Evolutionary conservation across 371 early-diverging fungal species (phyloP), one percentile per base, ranked within the genome.

Genomic region (Apophysomyces elegans): DNA sequence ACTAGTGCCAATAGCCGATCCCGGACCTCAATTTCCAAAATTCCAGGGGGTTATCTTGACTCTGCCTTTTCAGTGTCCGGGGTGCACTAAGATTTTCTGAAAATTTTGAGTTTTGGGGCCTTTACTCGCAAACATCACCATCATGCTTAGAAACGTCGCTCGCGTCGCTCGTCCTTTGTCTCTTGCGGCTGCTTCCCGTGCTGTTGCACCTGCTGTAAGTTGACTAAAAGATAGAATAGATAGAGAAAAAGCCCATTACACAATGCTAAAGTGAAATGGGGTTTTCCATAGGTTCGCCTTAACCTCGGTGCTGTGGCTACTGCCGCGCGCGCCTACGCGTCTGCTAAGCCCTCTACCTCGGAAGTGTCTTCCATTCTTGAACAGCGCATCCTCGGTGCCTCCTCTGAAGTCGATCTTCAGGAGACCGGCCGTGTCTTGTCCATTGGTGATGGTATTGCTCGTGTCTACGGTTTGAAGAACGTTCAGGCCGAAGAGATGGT

Each of bases 311-410:
- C 82, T 62, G 65, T 77, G 66, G 74, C 80, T 66, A 58, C 61
- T 61, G 75, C 75, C 64, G 14, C 75, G 66, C 76, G 85, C 62
- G 78, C 73, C 70, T 87, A 83, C 73, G 87, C 85, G 56, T 70
- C 87, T 63, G 85, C 84, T 65, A 87, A 87, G 78, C 86, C 86
- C 64, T 86, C 84, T 61, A 92, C 94, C 66, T 87, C 93, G 45
- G 96, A 95, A 82, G 93, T 95, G 26, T 90, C 95, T 64, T 91
- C 91, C 64, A 94, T 96, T 78, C 88, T 95, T 58, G 95, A 97
- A 86, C 91, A 95, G 78, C 90, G 96, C 69, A 97, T 97, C 79
- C 87, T 91, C 61, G 95, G 96, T 67, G 85, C 92, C 68, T 79
- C 85, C 80, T 77, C 85, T 71, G 83, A 85, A 72, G 87, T 89